Percentiles rank a stretch among this genome's conserved stretches.
These are phyloP conservation scores for Hypericum perforatum DNA, from an alignment of 345 rosid genomes.

Conservation along the genomic window DNA sequence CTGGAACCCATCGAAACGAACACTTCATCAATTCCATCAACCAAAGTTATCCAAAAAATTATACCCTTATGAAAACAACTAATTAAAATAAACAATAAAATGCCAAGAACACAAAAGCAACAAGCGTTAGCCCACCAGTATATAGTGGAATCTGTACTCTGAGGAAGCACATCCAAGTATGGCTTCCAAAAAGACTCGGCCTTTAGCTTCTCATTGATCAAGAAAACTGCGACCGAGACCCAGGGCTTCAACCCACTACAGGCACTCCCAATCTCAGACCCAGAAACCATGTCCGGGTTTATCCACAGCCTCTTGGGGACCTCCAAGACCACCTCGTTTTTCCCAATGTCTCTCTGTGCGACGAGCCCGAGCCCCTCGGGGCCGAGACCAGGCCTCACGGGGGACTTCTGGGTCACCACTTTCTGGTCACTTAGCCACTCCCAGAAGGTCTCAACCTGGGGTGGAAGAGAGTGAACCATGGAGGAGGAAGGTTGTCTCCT, in stretches of 20 bases:
- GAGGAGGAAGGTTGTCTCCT: slow-evolving; percentile 15
- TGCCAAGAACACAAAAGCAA: slow-evolving; percentile 1
- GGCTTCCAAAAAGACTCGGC: slow-evolving; percentile 54
- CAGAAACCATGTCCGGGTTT: slow-evolving; percentile 65
- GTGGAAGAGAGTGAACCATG: slow-evolving; percentile 16
- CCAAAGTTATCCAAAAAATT: neutral
- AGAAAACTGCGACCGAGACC: slow-evolving; percentile 74
- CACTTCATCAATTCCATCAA: slow-evolving; percentile 28
- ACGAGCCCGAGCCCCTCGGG: slow-evolving; percentile 73
- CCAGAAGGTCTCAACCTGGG: slow-evolving; percentile 56
- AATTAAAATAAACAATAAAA: slow-evolving; percentile 6
- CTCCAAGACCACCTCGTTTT: slow-evolving; percentile 83
- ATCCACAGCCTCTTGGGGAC: slow-evolving; percentile 75
- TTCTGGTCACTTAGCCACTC: slow-evolving; percentile 64
- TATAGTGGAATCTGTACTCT: slow-evolving; percentile 64
- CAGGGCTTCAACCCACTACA: slow-evolving; percentile 81
- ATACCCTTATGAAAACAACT: neutral
- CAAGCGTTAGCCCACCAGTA: slow-evolving; percentile 53
- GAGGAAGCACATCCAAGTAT: slow-evolving; percentile 77
- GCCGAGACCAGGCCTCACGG: slow-evolving; percentile 45
- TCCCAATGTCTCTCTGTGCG: slow-evolving; percentile 57
- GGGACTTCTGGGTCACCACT: slow-evolving; percentile 48
- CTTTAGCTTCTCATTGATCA: slow-evolving; percentile 60
- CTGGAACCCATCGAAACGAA: slow-evolving; percentile 48
- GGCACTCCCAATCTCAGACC: slow-evolving; percentile 65